Evolutionary conservation across 2,329 filamentous ascomycete genomes (phyloP).

Genomic region (Colletotrichum coccodes): DNA sequence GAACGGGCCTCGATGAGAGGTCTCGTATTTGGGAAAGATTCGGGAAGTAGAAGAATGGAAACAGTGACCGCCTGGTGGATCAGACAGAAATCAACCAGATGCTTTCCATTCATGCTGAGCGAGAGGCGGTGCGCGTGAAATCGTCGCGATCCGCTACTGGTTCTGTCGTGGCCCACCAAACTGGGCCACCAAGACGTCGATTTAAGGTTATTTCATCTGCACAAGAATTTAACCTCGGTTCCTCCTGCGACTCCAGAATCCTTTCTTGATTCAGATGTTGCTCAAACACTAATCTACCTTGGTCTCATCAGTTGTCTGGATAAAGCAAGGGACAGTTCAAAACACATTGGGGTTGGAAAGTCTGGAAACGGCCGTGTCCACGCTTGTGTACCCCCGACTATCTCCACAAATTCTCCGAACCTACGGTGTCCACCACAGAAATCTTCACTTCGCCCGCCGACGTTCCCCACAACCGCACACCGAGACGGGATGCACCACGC

Average conservation of each 20-base stretch:
- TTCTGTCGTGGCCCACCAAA: neutral
- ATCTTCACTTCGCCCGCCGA: slow-evolving; percentile 17
- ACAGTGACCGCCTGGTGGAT: neutral
- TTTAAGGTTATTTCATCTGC: slow-evolving; percentile 9
- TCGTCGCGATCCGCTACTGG: neutral
- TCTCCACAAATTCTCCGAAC: slow-evolving; percentile 26
- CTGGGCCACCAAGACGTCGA: neutral
- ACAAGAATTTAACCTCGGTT: neutral
- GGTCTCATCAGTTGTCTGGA: neutral
- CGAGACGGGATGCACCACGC: slow-evolving; percentile 1
- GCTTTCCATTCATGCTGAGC: neutral
- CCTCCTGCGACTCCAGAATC: neutral
- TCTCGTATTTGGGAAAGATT: slow-evolving; percentile 23
- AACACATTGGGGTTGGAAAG: neutral
- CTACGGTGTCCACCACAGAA: slow-evolving; percentile 8
- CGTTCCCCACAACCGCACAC: slow-evolving; percentile 12
- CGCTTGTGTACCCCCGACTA: neutral
- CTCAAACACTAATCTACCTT: neutral
- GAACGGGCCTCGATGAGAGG: neutral
- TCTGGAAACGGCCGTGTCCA: neutral
- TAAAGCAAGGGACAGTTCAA: neutral
- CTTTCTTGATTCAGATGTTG: neutral
- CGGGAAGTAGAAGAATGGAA: slow-evolving; percentile 1
- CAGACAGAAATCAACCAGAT: neutral
- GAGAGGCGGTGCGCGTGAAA: neutral